A percentile compares a stretch with the other conserved stretches of the same genome.
Conservation (phyloP, 768 basidiomycete species). For the Kwoniella botswanensis region DNA sequence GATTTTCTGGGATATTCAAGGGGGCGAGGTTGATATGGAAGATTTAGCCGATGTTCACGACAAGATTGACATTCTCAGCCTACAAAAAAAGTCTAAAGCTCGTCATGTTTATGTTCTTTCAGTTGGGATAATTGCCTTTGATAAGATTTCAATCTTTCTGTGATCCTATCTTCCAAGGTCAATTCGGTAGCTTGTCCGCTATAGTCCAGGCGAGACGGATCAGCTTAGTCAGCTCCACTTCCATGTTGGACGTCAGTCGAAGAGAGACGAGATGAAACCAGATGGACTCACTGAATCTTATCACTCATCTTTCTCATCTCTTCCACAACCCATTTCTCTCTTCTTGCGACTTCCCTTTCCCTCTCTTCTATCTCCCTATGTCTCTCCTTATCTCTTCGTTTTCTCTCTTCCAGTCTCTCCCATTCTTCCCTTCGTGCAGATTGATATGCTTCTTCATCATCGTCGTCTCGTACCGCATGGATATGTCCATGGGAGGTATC, state of each 20-base stretch:
- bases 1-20: no score
- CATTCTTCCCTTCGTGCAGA: slow-evolving; percentile 30
- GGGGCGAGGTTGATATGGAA: no score
- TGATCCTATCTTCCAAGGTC: slow-evolving; percentile 50
- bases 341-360: slow-evolving; percentile 42
- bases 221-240: no score
- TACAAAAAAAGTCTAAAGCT: not conserved
- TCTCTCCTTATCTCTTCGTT: slow-evolving; percentile 34
- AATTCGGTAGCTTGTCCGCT: slow-evolving; percentile 49
- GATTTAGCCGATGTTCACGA: no score
- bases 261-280: not conserved
- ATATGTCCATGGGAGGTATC: slow-evolving; percentile 1
- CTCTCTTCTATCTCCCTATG: slow-evolving; percentile 45
- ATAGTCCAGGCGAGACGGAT: no score
- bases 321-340: slow-evolving; percentile 51
- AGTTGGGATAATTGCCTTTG: slow-evolving; percentile 37
- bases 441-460: slow-evolving; percentile 9
- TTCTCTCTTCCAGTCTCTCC: slow-evolving; percentile 37
- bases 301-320: slow-evolving; percentile 53
- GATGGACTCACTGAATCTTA: slow-evolving; percentile 41
- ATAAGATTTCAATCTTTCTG: slow-evolving; percentile 49
- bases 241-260: no score
- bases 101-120: not conserved
- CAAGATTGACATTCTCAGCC: not conserved
- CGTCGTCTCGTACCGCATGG: slow-evolving; percentile 3